phyloP scores from a whole-genome alignment of 1,284 basidiomycete genomes.

The Coniferiporia sulphurascens region DNA sequence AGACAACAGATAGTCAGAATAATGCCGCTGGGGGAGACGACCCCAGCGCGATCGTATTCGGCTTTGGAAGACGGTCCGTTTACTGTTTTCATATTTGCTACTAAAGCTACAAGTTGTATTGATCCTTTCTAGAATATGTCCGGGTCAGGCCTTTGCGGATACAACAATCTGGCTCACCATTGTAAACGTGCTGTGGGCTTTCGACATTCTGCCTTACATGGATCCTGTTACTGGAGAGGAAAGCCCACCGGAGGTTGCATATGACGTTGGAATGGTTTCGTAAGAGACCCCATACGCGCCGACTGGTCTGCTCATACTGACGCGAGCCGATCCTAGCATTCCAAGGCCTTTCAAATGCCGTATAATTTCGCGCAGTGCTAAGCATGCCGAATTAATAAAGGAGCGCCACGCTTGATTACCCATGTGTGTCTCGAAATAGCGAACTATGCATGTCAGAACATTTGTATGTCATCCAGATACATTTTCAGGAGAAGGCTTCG shows the following conservation, averaged over 20 bases:
- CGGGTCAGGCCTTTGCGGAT: conserved; percentile 14
- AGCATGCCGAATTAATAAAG: not conserved
- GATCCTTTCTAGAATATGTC: conserved; percentile 7
- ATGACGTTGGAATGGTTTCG: not conserved
- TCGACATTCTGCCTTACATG: conserved; percentile 9
- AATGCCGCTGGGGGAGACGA: not conserved
- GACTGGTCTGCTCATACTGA: not conserved
- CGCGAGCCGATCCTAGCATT: no score
- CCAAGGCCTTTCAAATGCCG: not conserved
- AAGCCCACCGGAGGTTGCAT: not conserved
- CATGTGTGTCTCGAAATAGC: not conserved
- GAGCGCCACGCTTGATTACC: not conserved
- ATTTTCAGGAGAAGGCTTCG: no score
- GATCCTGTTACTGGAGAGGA: conserved; percentile 5
- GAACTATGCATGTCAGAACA: no score
- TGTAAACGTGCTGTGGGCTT: conserved; percentile 8
- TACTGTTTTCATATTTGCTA: no score
- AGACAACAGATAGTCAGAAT: not conserved
- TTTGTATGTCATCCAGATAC: no score
- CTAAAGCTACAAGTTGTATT: no score
- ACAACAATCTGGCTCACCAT: conserved; percentile 13
- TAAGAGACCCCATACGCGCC: not conserved
- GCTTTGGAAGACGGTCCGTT: not conserved
- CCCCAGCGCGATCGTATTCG: not conserved
- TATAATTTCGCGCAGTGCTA: not conserved